These are phyloP conservation scores for Piper betle DNA, from an alignment of 164 flowering plant genomes.

Conservation along the genomic window DNA sequence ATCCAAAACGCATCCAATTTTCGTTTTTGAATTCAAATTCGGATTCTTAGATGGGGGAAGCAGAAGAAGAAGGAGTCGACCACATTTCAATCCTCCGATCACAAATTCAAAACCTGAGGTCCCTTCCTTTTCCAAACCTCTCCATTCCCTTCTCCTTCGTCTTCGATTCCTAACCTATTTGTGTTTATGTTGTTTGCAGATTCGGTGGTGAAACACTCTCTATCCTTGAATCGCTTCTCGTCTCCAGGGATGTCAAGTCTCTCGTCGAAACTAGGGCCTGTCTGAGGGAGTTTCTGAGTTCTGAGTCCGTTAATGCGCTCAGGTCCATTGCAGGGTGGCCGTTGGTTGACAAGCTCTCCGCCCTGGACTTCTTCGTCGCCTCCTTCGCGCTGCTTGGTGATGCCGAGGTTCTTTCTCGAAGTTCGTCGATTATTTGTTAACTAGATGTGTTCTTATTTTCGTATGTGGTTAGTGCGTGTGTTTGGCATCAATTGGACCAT, in stretches of 20 bases:
- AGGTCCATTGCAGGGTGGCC: constrained; percentile 33
- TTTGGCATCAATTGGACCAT: too few species aligned
- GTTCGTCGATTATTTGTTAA: too few species aligned
- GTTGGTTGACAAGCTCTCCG: constrained; percentile 39
- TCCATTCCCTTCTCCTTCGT: neutral
- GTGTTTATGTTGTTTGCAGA: constrained; percentile 22
- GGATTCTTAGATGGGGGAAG: too few species aligned
- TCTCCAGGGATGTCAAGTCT: constrained; percentile 41
- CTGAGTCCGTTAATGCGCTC: constrained; percentile 29
- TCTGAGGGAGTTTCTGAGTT: constrained; percentile 34
- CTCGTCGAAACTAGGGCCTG: constrained; percentile 19
- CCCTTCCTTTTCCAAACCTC: neutral
- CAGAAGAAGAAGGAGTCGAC: neutral
- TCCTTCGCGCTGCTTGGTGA: constrained; percentile 71
- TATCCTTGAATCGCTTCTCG: constrained; percentile 42
- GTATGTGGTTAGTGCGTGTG: too few species aligned
- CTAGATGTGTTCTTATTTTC: too few species aligned
- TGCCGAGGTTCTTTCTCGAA: constrained; percentile 30
- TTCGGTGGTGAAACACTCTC: constrained; percentile 44
- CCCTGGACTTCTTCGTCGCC: constrained; percentile 60
- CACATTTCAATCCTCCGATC: constrained; percentile 33
- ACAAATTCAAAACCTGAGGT: constrained; percentile 39
- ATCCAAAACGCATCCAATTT: too few species aligned
- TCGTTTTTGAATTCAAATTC: too few species aligned
- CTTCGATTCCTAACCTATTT: neutral